Conservation (phyloP, 441 rosid species). For the Eruca vesicaria region DNA sequence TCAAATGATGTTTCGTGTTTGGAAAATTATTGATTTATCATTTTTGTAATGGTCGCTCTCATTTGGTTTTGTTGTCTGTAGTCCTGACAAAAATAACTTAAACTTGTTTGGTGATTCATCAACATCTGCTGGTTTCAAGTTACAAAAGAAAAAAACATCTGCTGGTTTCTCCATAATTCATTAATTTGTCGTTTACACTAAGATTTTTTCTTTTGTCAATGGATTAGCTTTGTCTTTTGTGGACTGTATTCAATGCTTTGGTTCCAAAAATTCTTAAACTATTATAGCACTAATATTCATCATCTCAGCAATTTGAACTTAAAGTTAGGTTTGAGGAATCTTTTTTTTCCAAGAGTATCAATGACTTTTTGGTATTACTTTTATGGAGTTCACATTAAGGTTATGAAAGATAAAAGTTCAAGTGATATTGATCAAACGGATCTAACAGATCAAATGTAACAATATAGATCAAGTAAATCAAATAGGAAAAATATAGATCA, state of each 20-base stretch:
- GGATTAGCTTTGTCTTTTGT: slow-evolving; percentile 32
- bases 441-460: no score
- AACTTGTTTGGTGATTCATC: slow-evolving; percentile 32
- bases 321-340: slow-evolving; percentile 28
- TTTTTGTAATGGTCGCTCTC: slow-evolving; percentile 2
- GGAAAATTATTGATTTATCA: neutral
- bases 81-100: slow-evolving; percentile 29
- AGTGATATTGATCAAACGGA: no score
- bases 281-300: neutral
- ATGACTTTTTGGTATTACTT: slow-evolving; percentile 5
- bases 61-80: slow-evolving; percentile 21
- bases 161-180: slow-evolving; percentile 26
- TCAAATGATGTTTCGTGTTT: slow-evolving; percentile 1
- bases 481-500: no score
- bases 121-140: slow-evolving; percentile 28
- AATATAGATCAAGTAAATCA: no score
- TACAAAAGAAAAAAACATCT: no score
- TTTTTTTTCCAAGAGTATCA: neutral
- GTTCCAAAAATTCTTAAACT: slow-evolving; percentile 5
- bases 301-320: neutral
- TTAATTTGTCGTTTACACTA: slow-evolving; percentile 31
- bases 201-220: slow-evolving; percentile 32
- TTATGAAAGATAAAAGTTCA: neutral
- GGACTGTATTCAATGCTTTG: slow-evolving; percentile 33
- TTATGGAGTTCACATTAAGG: slow-evolving; percentile 21